Conservation (phyloP, 1,284 basidiomycete species). For the Ceratobasidium papillatum region DNA sequence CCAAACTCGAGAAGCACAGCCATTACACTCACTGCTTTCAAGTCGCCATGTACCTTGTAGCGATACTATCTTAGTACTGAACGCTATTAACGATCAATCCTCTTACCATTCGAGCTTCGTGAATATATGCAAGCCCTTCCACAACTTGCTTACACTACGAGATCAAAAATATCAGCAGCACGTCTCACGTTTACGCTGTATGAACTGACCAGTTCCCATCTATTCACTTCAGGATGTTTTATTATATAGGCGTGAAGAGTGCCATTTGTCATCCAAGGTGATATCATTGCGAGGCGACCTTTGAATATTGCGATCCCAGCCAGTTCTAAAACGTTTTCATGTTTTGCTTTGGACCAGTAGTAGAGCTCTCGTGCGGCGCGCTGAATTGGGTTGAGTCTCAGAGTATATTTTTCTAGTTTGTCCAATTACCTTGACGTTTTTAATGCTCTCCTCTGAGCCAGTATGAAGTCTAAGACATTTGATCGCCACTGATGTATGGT, state of each 20-base stretch:
- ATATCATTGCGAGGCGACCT: constrained; percentile 9
- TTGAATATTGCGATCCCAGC: constrained; percentile 2
- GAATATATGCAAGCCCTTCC: constrained; percentile 12
- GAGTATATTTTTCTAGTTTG: no score
- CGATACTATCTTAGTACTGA: neutral
- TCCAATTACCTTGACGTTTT: neutral
- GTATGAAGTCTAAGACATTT: constrained; percentile 20
- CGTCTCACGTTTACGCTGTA: neutral
- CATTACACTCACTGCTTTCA: neutral
- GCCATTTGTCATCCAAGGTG: constrained; percentile 21
- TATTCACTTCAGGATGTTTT: neutral
- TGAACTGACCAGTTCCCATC: constrained; percentile 2
- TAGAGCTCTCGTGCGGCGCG: constrained; percentile 31
- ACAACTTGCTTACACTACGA: constrained; percentile 13
- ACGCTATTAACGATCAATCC: neutral
- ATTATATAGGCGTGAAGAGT: neutral
- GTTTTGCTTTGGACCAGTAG: constrained; percentile 23
- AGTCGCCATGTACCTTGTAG: neutral
- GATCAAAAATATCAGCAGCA: neutral
- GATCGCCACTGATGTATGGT: constrained; percentile 8
- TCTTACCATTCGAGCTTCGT: neutral
- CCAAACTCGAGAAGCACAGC: neutral
- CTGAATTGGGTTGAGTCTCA: neutral
- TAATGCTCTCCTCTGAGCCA: neutral
- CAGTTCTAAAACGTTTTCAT: constrained; percentile 17